Evolutionary conservation across 1,139 yeast species (phyloP).

Genomic region (Wickerhamomyces sp.): DNA sequence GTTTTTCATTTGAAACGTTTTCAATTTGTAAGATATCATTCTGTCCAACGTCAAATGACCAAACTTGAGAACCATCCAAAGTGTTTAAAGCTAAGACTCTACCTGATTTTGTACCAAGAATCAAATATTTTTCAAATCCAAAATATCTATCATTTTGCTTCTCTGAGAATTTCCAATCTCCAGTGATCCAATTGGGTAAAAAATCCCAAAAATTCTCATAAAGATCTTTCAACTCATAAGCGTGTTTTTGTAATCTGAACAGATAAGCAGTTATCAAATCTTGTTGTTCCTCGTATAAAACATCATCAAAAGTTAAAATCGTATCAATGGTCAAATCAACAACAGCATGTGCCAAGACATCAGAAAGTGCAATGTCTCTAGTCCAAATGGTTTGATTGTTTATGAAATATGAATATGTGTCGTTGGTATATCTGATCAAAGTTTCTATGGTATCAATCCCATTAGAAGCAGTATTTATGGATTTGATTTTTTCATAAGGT

Average conservation of each 20-base stretch:
- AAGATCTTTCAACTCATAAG: constrained; percentile 12
- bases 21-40: constrained; percentile 20
- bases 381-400: constrained; percentile 35
- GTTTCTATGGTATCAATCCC: constrained; percentile 15
- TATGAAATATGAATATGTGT: constrained; percentile 17
- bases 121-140: constrained; percentile 45
- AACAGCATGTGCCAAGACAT: constrained; percentile 34
- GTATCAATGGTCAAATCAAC: constrained; percentile 33
- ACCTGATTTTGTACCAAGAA: constrained; percentile 39
- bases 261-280: constrained; percentile 36
- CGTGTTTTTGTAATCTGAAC: constrained; percentile 37
- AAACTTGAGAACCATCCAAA: constrained; percentile 32
- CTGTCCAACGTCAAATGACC: constrained; percentile 34
- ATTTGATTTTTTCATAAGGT: constrained; percentile 16
- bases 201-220: constrained; percentile 12
- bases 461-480: constrained; percentile 16
- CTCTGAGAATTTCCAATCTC: constrained; percentile 7
- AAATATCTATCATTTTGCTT: constrained; percentile 28
- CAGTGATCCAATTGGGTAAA: constrained; percentile 14
- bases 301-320: constrained; percentile 32
- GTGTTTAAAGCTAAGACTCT: constrained; percentile 41
- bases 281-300: constrained; percentile 34
- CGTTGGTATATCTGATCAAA: constrained; percentile 17
- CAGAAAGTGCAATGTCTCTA: constrained; percentile 42
- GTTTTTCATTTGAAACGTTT: constrained; percentile 11